Base-by-base conservation (phyloP, 768 basidiomycete genomes). In the Lyophyllum semitale region DNA sequence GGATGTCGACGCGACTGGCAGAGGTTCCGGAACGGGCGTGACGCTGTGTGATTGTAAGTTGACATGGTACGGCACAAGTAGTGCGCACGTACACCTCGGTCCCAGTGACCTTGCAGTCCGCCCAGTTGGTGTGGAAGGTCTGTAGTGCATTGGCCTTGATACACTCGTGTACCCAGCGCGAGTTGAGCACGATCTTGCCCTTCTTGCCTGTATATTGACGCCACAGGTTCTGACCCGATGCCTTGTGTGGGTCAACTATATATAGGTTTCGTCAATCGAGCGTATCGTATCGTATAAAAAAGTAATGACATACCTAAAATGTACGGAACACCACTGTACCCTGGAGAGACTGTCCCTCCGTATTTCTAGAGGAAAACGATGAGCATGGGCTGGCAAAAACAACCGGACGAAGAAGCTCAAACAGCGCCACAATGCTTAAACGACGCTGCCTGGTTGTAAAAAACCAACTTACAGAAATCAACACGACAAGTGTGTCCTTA, bases 191-290 rank as follows among this genome's bases (percentile, higher is more conserved):
- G 42, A 92, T 74, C 68, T 93, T 93, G 37, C 82, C 84, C 71
- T 90, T 92, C 71, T 92, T 93, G 42, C 82, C 80, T 1, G 80
- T 82, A 68, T 91, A 93, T 64, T 91, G 89, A 41, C 89, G 82
- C 69, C 83, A 92, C 3, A 94, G 69, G 63, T 85, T 91, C 67
- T 93, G 91, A 3, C 92, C 92, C 6, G 89, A 89, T 48, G 83
- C 77, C 61, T 87, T 89, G 61, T 84, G 80, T 3, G 92, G 87
- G 62, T 93, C 87, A 54, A 94, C 92, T 93, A 46, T 55, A 59
- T 35, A 62, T 55, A 18, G 1, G 55, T 51, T 60, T 56, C 51
- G 43, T 49, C 35, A 26, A 37, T 46, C 47, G 41, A 32, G 41
- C 53, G 18, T 13, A 45, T 27, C 26, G 41, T 15, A 20, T 48